Evolutionary conservation across 192 early-diverging fungal species (phyloP).

Genomic region (Backusella luteola): DNA sequence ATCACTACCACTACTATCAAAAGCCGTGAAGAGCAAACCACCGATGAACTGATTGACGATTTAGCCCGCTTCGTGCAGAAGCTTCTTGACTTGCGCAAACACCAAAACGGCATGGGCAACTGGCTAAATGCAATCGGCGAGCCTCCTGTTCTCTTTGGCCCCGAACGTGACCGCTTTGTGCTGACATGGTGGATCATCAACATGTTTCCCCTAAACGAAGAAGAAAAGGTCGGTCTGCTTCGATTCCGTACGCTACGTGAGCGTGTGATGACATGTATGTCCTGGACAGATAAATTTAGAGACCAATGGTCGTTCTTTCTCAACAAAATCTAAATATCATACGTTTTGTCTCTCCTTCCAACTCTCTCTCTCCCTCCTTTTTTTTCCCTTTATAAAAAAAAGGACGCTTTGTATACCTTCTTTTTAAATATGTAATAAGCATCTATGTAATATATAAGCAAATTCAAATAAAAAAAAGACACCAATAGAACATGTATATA

Average conservation of each 20-base stretch:
- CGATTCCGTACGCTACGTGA: conserved; percentile 40
- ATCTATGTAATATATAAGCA: background rate
- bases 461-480: background rate
- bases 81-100: background rate
- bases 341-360: background rate
- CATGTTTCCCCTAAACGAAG: conserved; percentile 44
- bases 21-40: conserved; percentile 17
- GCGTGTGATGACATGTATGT: conserved; percentile 40
- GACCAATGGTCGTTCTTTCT: conserved; percentile 28
- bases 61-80: conserved; percentile 8
- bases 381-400: background rate
- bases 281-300: conserved; percentile 47
- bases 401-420: background rate
- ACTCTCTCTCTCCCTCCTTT: too few species aligned
- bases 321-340: background rate
- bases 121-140: conserved; percentile 31
- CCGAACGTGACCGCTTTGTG: conserved; percentile 7
- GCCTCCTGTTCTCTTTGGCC: conserved; percentile 23
- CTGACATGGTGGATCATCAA: conserved; percentile 51
- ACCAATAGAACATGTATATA: conserved; percentile 6
- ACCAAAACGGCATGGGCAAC: conserved; percentile 13
- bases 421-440: background rate
- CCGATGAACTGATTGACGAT: conserved; percentile 15
- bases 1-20: background rate
- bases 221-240: conserved; percentile 48